Conservation (phyloP, 2,329 filamentous ascomycete species). For the Fusarium sp. region DNA sequence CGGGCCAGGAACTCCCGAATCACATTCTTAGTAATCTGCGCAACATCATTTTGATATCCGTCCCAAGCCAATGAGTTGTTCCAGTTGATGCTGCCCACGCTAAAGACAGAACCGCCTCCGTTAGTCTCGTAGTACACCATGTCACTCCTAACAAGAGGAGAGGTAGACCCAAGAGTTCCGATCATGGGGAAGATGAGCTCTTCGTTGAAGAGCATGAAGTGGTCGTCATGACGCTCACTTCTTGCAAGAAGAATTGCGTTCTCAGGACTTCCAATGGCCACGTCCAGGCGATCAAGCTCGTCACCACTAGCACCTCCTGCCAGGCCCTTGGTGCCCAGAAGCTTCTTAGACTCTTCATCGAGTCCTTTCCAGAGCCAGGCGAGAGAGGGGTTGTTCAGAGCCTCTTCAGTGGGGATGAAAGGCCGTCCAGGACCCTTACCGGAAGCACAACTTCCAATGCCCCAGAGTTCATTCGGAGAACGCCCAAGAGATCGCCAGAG, state of each 20-base stretch:
- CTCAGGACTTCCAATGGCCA: neutral
- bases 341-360: neutral
- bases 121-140: neutral
- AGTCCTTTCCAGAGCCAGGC: neutral
- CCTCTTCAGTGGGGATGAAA: neutral
- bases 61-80: constrained; percentile 17
- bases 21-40: constrained; percentile 10
- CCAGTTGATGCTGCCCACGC: constrained; percentile 18
- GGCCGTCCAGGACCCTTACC: neutral
- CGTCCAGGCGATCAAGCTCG: neutral
- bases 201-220: constrained; percentile 12
- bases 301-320: neutral
- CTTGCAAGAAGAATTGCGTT: neutral
- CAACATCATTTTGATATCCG: constrained; percentile 11
- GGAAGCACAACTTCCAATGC: neutral
- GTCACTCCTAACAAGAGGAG: neutral
- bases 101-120: constrained; percentile 10
- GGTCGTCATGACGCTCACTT: constrained; percentile 1
- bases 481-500: neutral
- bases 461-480: neutral
- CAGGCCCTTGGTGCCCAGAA: neutral
- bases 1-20: neutral
- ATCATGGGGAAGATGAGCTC: constrained; percentile 10
- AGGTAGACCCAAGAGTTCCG: neutral
- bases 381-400: neutral